Evolutionary conservation across 2,329 filamentous ascomycete species (phyloP).

Genomic region (Alternaria triticimaculans): DNA sequence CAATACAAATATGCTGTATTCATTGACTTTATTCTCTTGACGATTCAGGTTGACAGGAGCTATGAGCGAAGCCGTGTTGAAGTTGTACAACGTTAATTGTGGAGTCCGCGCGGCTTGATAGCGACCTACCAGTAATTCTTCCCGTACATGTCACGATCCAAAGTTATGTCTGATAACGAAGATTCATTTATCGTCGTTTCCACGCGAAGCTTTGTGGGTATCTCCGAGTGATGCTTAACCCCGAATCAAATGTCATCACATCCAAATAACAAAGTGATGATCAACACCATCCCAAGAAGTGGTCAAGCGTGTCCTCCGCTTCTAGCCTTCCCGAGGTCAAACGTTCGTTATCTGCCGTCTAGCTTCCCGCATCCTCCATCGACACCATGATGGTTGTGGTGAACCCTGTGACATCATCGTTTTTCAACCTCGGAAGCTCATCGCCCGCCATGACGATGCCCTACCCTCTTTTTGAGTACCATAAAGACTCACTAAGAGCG

Average conservation of each 20-base stretch:
- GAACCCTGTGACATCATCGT: slow-evolving; percentile 5
- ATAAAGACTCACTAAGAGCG: background rate
- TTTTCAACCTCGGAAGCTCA: background rate
- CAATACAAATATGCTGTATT: background rate
- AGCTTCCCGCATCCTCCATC: background rate
- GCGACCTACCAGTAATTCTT: background rate
- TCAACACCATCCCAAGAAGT: background rate
- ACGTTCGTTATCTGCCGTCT: background rate
- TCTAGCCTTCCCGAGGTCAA: background rate
- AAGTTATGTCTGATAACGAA: background rate
- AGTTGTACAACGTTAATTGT: background rate
- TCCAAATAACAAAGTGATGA: background rate
- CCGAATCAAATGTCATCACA: background rate
- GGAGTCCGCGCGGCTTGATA: background rate
- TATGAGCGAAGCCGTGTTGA: background rate
- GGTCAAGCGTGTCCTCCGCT: background rate
- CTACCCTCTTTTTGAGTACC: background rate
- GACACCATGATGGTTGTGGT: background rate
- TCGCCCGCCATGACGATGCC: slow-evolving; percentile 1
- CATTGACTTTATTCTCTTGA: background rate
- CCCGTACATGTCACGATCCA: background rate
- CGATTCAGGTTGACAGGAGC: background rate
- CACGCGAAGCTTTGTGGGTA: background rate
- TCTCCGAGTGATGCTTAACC: background rate
- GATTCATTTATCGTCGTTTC: background rate